Base-by-base conservation (phyloP, 225 moss, liverwort and hornwort genomes). In the Sphagnum contortum region DNA sequence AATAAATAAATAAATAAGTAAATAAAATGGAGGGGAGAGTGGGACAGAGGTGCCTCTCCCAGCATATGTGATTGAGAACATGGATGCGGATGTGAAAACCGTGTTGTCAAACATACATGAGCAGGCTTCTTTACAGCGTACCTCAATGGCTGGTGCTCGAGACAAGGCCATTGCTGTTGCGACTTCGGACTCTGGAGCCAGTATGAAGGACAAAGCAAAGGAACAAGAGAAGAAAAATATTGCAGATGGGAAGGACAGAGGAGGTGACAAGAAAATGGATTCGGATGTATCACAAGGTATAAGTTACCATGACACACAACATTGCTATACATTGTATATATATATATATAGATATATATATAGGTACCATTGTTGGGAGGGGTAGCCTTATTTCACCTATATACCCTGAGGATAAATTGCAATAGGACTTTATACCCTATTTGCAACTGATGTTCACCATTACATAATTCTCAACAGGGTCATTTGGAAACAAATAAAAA, bases 81-180 rank as follows among this genome's bases (percentile, higher is more conserved):
- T 91, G 50, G 80, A 91, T 61, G 61, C 47, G 0, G 82, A 89
- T 44, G 87, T 86, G 2, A 83, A 82, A 49, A 74, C 76, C 54
- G 73, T 89, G 8, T 64, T 89, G 13, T n/a, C 2, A 44, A 8
- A 71, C 44, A 78, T 84, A 47, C 84, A 71, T 57, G 64, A 75
- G 14, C 77, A 61, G 4, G 80, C 73, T 11, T 84, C 66, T 55
- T 59, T 66, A 64, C 51, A 55, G 1, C 47, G 73, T 3, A 69
- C 69, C 3, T 66, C 8, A 3, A 67, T 80, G 75, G 77, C 71
- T 63, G 64, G 47, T 56, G 14, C 57, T 50, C 52, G 61, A 0
- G 2, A 10, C 45, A 44, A 66, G 45, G 12, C 0, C 0, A 3
- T 46, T 56, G 48, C 2, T 12, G 49, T 11, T n/a, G 5, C 57